Evolutionary conservation across 495 filamentous ascomycete genomes (phyloP).

Genomic region (Podospora fimiseda): DNA sequence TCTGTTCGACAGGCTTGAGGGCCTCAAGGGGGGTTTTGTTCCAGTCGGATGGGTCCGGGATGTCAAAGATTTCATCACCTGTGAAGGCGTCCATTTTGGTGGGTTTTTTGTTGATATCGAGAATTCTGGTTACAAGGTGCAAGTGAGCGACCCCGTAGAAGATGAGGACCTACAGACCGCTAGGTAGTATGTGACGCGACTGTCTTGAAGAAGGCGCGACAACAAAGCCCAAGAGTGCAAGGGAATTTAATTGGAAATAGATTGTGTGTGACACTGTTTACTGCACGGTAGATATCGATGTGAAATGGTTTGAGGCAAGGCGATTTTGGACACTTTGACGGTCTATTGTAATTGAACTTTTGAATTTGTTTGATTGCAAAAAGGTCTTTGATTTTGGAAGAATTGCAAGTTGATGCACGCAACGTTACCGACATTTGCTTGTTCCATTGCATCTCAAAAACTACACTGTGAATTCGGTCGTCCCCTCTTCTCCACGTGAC

Average conservation of each 20-base stretch:
- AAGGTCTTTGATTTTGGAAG: too few relatives aligned
- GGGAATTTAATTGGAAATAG: not conserved
- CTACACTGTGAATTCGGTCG: not conserved
- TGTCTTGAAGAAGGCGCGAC: not conserved
- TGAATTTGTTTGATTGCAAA: too few relatives aligned
- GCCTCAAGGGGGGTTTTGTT: conserved; percentile 65
- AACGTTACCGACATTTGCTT: too few relatives aligned
- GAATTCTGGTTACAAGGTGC: too few relatives aligned
- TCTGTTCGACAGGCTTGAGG: conserved; percentile 71
- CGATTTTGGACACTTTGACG: too few relatives aligned
- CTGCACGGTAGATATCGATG: not conserved
- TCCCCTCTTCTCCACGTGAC: conserved; percentile 15
- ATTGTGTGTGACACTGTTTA: not conserved
- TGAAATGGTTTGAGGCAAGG: not conserved
- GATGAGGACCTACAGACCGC: too few relatives aligned
- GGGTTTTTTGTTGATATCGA: too few relatives aligned
- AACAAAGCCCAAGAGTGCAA: not conserved
- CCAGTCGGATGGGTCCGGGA: conserved; percentile 94
- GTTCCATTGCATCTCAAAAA: not conserved
- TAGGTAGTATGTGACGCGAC: not conserved
- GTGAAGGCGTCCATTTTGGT: conserved; percentile 22
- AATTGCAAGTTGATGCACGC: not conserved
- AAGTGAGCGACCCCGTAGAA: too few relatives aligned
- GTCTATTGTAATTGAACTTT: too few relatives aligned
- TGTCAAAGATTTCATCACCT: conserved; percentile 42